Evolutionary conservation across 192 early-diverging fungal species (phyloP).

Genomic region (Gryganskiella cystojenkinii): DNA sequence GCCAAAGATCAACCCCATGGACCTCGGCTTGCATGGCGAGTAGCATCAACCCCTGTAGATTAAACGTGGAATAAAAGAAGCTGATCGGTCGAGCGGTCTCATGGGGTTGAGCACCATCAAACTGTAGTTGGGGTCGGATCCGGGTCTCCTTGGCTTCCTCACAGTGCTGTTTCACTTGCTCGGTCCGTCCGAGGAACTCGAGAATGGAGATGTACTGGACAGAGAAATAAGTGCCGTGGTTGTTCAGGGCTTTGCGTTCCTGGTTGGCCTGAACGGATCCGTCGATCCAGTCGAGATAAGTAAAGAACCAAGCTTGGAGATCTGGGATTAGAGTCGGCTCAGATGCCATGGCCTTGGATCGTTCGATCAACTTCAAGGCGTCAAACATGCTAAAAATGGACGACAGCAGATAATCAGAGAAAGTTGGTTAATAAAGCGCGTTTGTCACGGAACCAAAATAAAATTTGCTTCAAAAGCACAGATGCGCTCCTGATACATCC

Average conservation of each 20-base stretch:
- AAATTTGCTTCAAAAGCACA: background rate
- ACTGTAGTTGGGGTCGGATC: constrained; percentile 51
- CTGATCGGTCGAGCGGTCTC: constrained; percentile 57
- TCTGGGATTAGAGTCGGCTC: constrained; percentile 35
- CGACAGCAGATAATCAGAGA: background rate
- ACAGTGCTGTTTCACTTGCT: constrained; percentile 32
- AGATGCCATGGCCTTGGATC: constrained; percentile 28
- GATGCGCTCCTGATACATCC: too few relatives aligned
- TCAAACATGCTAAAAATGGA: constrained; percentile 50
- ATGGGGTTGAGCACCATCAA: constrained; percentile 55
- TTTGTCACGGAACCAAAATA: background rate
- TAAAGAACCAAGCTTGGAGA: constrained; percentile 51
- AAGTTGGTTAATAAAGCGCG: background rate
- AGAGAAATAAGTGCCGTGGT: constrained; percentile 68
- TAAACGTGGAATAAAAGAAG: constrained; percentile 66
- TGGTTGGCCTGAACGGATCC: constrained; percentile 35
- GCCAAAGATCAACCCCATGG: constrained; percentile 53
- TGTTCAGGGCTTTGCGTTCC: constrained; percentile 53
- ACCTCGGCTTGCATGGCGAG: constrained; percentile 47
- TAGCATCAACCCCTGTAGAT: constrained; percentile 58
- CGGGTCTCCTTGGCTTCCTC: constrained; percentile 42
- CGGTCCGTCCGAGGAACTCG: constrained; percentile 56
- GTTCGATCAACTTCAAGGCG: constrained; percentile 43
- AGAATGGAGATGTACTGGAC: constrained; percentile 60
- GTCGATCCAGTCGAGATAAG: constrained; percentile 49